These are phyloP conservation scores for Erodium maritimum DNA, from an alignment of 345 rosid genomes.

Conservation along the genomic window DNA sequence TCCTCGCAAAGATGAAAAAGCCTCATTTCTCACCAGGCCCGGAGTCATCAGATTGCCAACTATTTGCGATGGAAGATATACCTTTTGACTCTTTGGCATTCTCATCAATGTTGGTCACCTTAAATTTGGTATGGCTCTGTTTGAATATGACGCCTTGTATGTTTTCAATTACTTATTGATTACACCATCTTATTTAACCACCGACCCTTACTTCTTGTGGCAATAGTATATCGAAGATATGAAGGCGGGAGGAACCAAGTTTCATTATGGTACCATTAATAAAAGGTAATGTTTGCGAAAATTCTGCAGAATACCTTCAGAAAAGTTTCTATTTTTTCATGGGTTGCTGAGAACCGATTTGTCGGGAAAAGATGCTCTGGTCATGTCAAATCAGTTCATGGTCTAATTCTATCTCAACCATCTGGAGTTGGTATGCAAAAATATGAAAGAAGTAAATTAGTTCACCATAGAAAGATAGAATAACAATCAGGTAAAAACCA, in stretches of 20 bases:
- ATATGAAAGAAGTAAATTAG: background rate
- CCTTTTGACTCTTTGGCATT: slow-evolving; percentile 89
- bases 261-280: slow-evolving; percentile 84
- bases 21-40: slow-evolving; percentile 81
- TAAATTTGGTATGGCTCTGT: slow-evolving; percentile 53
- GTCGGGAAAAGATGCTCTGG: no score
- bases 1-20: slow-evolving; percentile 79
- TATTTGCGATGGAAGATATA: slow-evolving; percentile 66
- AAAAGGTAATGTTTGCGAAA: slow-evolving; percentile 41
- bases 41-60: slow-evolving; percentile 78
- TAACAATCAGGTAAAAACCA: background rate
- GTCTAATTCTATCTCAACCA: background rate
- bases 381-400: background rate
- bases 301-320: background rate
- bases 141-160: slow-evolving; percentile 2
- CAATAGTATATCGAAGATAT: slow-evolving; percentile 76
- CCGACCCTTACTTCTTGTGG: slow-evolving; percentile 6
- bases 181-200: background rate
- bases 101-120: slow-evolving; percentile 77
- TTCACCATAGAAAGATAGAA: background rate
- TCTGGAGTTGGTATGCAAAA: background rate
- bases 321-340: background rate
- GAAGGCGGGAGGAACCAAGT: slow-evolving; percentile 47
- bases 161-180: background rate
- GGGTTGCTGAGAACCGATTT: background rate